Evolutionary conservation across 2,329 filamentous ascomycete species (phyloP).

Genomic region (Penicillium sp.): DNA sequence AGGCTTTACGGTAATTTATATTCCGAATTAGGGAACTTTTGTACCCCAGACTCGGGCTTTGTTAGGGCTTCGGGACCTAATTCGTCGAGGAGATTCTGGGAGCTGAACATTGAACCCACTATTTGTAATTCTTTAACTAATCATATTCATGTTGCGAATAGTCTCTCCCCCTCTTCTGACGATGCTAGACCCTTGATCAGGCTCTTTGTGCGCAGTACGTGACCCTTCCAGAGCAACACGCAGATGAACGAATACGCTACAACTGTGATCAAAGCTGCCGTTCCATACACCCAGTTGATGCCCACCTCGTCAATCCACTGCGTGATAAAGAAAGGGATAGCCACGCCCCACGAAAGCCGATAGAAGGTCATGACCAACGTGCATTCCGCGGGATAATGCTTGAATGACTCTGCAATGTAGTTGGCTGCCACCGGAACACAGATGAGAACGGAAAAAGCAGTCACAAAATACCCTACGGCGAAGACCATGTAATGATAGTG

Average conservation of each 20-base stretch:
- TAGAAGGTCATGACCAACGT: conserved; percentile 25
- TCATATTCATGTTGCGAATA: background rate
- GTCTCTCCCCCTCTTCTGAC: background rate
- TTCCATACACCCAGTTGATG: conserved; percentile 40
- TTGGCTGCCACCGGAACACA: conserved; percentile 24
- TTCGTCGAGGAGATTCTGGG: too few relatives aligned
- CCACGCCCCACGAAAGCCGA: conserved; percentile 35
- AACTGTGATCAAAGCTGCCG: conserved; percentile 37
- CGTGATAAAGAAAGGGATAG: conserved; percentile 38
- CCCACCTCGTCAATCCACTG: conserved; percentile 35
- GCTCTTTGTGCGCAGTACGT: background rate
- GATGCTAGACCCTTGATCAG: background rate
- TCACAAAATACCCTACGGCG: conserved; percentile 38
- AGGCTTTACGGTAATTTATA: too few relatives aligned
- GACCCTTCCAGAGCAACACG: background rate
- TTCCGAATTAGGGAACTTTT: too few relatives aligned
- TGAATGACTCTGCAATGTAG: conserved; percentile 32
- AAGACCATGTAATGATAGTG: conserved; percentile 40
- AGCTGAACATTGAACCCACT: too few relatives aligned
- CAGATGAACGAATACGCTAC: conserved; percentile 14
- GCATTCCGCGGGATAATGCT: conserved; percentile 34
- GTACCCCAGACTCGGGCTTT: too few relatives aligned
- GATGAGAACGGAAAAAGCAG: conserved; percentile 37
- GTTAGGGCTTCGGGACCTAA: too few relatives aligned
- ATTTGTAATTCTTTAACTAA: too few relatives aligned